A percentile compares a stretch with the other conserved stretches of the same genome.
phyloP scores from a whole-genome alignment of 257 asterid species.

The Handroanthus guayacan region DNA sequence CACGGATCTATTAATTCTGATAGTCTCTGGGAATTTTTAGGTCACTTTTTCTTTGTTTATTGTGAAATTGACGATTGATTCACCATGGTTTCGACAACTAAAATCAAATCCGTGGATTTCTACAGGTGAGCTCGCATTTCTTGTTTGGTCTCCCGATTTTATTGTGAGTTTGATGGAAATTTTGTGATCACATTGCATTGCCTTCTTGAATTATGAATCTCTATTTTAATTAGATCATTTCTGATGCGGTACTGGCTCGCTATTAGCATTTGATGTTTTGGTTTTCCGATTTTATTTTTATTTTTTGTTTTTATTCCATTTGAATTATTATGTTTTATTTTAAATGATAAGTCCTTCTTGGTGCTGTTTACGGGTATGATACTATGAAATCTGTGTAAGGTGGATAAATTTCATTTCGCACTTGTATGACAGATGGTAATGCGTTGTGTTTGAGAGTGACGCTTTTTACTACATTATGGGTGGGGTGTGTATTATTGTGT shows the following conservation, averaged over 20 bases:
- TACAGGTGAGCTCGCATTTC: constrained; percentile 46
- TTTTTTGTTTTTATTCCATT: constrained; percentile 7
- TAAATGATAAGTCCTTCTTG: background rate
- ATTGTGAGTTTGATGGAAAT: constrained; percentile 13
- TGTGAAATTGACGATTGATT: constrained; percentile 32
- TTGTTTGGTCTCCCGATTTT: background rate
- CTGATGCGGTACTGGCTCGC: constrained; percentile 15
- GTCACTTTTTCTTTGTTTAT: background rate
- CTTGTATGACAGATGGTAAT: constrained; percentile 6
- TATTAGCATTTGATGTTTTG: background rate
- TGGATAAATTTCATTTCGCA: background rate
- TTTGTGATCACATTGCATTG: background rate
- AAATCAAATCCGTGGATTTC: constrained; percentile 61
- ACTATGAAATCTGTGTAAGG: background rate
- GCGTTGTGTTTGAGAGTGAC: background rate
- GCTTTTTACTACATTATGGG: background rate
- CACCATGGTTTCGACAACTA: constrained; percentile 54
- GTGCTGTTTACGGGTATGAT: constrained; percentile 7
- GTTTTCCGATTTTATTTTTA: constrained; percentile 3
- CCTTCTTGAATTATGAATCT: background rate
- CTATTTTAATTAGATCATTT: background rate
- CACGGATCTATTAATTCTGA: constrained; percentile 36
- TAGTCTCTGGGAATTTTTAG: background rate
- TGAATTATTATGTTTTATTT: background rate
- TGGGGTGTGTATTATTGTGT: constrained; percentile 5